Base-by-base conservation (phyloP, 1,284 basidiomycete genomes). In the Leccinum subrobustum region DNA sequence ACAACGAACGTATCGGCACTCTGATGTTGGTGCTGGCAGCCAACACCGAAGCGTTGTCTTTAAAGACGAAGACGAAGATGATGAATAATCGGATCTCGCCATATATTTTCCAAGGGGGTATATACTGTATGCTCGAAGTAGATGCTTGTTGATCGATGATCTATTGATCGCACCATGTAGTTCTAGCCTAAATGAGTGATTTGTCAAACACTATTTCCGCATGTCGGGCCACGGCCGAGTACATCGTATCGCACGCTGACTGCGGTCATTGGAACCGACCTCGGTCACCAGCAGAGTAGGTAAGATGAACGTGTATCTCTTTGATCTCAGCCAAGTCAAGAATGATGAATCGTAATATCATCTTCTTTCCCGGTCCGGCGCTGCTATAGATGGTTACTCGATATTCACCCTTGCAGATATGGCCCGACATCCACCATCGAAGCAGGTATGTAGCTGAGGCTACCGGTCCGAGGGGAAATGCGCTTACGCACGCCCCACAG, bases 1-100 rank as follows among this genome's bases (percentile, higher is more conserved):
- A 23, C 71, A 59, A 54, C 68, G 73, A 59, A 69, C 53, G 7
- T 42, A 58, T 23, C 64, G 68, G 44, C 16, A 62, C 52, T 64
- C 67, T 0, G 67, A 73, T 35, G 29, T 63, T n/a, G 63, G 63
- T 44, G 35, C 54, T 16, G 58, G 62, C 25, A 62, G 25, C 54
- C 69, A 60, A 53, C 2, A 9, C 1, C 25, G 42, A 5, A 7
- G 27, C 16, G 6, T 12, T 9, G 16, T 48, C 14, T n/a, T 60
- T 16, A 56, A 63, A 61, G 25, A 18, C 14, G 68, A 64, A 50
- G 62, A 63, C 2, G 69, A 65, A 0, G 68, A 68, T 0, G 62
- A 67, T 1, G 67, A 66, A 51, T 67, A 62, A 37, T 42, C 2
- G 42, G 39, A 18, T 56, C 50, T 35, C 51, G 31, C 6, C 25